These are phyloP conservation scores for Gamsiella multidivaricata DNA, from an alignment of 192 early-diverging fungal genomes.

Conservation along the genomic window DNA sequence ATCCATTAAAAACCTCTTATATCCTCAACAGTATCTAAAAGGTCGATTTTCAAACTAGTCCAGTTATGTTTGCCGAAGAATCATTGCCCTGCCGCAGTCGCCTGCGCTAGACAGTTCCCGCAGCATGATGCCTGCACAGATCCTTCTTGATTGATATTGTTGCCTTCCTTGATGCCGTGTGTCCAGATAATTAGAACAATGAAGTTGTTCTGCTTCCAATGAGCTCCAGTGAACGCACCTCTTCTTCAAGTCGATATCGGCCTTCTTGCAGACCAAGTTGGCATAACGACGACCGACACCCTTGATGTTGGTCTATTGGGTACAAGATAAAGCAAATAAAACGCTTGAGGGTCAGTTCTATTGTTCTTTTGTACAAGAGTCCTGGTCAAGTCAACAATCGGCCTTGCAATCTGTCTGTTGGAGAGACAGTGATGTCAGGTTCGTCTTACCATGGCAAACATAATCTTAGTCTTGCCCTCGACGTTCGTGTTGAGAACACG, in stretches of 20 bases:
- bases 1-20: too few relatives aligned
- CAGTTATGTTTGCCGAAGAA: too few relatives aligned
- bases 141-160: too few relatives aligned
- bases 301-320: constrained; percentile 85
- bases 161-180: too few relatives aligned
- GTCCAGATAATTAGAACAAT: too few relatives aligned
- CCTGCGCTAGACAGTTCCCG: too few relatives aligned
- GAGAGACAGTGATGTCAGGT: constrained; percentile 9
- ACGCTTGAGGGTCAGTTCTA: neutral
- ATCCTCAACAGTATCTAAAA: too few relatives aligned
- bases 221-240: too few relatives aligned
- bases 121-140: too few relatives aligned
- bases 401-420: neutral
- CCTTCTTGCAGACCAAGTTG: constrained; percentile 99
- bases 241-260: constrained; percentile 97
- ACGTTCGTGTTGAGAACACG: constrained; percentile 99
- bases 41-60: too few relatives aligned
- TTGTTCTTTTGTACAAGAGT: neutral
- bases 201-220: too few relatives aligned
- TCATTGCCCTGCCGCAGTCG: constrained; percentile 16
- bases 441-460: constrained; percentile 81
- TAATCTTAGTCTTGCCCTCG: constrained; percentile 93
- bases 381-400: neutral
- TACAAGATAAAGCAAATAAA: neutral
- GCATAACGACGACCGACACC: constrained; percentile 99